Evolutionary conservation across 1,139 yeast species (phyloP), one percentile per base, ranked within the genome.

Genomic region (Groenewaldozyma sp.): DNA sequence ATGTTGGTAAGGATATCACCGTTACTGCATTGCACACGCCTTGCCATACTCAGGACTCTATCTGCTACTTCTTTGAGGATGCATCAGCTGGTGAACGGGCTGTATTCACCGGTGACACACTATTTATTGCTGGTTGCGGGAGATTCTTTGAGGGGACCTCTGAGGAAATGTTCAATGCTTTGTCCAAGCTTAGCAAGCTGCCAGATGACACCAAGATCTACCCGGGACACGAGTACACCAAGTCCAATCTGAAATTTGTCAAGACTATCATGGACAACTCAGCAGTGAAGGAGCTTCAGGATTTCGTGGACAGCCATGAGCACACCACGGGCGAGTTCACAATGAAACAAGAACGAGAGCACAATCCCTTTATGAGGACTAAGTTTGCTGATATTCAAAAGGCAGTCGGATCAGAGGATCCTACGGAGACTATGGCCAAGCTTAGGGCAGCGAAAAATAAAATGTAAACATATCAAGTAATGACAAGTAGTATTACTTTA

Each of bases 221-320:
- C 55, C 93, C 96, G 0, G 99, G 99, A 2, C 99, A 91, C 60
- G 98, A 91, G 63, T 91, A 91, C 63, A 93, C 99, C 11, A 73
- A 71, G 49, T 70, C 84, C 28, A 91, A 93, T 58, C 78, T 82
- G 34, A 73, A 71, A 50, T 91, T 91, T 58, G 83, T 93, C 7
- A 67, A 70, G 44, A 72, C 77, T 1, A 74, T 91, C 1, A 63
- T 87, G 54, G 55, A 66, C 19, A 64, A 68, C 41, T 66, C 67
- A 3, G 81, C 83, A 0, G 65, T 91, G 34, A 62, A 63, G 29
- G 61, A 63, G 22, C 69, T 91, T 49, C 78, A 69, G 32, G 51
- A 64, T 16, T 83, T 63, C 52, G 67, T 74, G 34, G 44, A 60
- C 3, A 54, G 59, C 2, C 67, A 84, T 59, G 95, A 86, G 52